Percentiles rank a stretch among this genome's conserved stretches.
These are phyloP conservation scores for Pyricularia sp. DNA, from an alignment of 2,329 filamentous ascomycete genomes.

Conservation along the genomic window DNA sequence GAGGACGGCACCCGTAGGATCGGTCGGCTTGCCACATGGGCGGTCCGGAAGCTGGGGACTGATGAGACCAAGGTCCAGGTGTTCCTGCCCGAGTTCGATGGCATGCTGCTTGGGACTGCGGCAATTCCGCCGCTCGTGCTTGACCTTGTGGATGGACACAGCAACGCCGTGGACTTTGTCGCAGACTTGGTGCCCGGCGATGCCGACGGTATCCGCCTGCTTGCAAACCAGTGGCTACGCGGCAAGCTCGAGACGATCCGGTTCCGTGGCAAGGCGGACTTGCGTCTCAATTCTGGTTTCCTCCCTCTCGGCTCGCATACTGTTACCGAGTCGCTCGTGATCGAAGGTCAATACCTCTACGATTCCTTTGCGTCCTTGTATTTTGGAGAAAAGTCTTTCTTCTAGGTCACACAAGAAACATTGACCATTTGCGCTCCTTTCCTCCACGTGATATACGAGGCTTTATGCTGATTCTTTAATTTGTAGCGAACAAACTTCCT, in stretches of 20 bases:
- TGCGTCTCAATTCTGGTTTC: slow-evolving; percentile 70
- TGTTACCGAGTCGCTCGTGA: slow-evolving; percentile 63
- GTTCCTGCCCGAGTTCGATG: slow-evolving; percentile 73
- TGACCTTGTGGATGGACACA: slow-evolving; percentile 67
- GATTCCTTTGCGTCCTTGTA: slow-evolving; percentile 51
- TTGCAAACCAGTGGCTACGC: slow-evolving; percentile 84
- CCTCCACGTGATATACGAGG: background rate
- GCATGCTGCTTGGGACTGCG: slow-evolving; percentile 69
- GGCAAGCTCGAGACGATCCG: slow-evolving; percentile 64
- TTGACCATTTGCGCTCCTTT: slow-evolving; percentile 1
- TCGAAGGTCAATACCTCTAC: slow-evolving; percentile 76
- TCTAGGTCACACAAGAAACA: slow-evolving; percentile 18
- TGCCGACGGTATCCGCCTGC: slow-evolving; percentile 62
- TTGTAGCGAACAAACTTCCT: slow-evolving; percentile 60
- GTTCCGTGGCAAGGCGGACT: slow-evolving; percentile 62
- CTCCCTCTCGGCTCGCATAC: slow-evolving; percentile 69
- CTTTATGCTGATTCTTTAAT: background rate
- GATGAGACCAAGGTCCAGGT: slow-evolving; percentile 65
- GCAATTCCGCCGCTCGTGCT: slow-evolving; percentile 66
- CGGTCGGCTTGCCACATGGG: slow-evolving; percentile 69
- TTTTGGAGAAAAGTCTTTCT: slow-evolving; percentile 46
- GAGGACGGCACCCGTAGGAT: slow-evolving; percentile 64
- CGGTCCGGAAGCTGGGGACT: slow-evolving; percentile 68
- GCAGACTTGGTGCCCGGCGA: slow-evolving; percentile 69
- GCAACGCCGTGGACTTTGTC: slow-evolving; percentile 70